phyloP scores from a whole-genome alignment of 2,329 filamentous ascomycete species.

The Stagonosporopsis tanaceti region DNA sequence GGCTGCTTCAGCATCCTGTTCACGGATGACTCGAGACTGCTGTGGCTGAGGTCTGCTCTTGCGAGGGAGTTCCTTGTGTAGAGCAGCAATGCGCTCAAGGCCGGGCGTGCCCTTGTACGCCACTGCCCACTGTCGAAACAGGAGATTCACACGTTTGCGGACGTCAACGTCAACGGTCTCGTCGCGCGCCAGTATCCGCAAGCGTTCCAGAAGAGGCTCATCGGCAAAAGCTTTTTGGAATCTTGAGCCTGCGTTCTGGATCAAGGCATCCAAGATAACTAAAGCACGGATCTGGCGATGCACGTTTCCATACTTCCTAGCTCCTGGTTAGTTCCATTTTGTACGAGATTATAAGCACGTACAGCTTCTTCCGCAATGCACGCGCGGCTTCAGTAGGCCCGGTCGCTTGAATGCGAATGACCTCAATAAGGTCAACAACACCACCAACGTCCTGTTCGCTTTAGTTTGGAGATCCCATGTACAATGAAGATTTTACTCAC shows the following conservation, averaged over 20 bases:
- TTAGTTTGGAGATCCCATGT: neutral
- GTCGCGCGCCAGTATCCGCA: slow-evolving; percentile 87
- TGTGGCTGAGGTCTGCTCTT: slow-evolving; percentile 70
- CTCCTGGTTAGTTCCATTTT: slow-evolving; percentile 22
- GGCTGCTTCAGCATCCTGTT: slow-evolving; percentile 77
- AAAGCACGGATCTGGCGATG: slow-evolving; percentile 91
- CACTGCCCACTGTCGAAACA: slow-evolving; percentile 86
- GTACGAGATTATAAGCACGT: slow-evolving; percentile 42
- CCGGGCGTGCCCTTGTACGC: slow-evolving; percentile 84
- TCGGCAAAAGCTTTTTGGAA: slow-evolving; percentile 91
- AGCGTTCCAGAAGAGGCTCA: slow-evolving; percentile 87
- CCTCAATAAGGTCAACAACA: slow-evolving; percentile 92
- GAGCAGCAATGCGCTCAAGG: slow-evolving; percentile 77
- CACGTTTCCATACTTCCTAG: slow-evolving; percentile 88
- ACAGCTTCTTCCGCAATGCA: slow-evolving; percentile 94
- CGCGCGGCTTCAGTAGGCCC: slow-evolving; percentile 90
- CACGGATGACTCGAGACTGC: slow-evolving; percentile 81
- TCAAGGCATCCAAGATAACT: slow-evolving; percentile 87
- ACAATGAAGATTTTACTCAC: slow-evolving; percentile 19
- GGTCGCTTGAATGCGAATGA: slow-evolving; percentile 85
- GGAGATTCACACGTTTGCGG: slow-evolving; percentile 83
- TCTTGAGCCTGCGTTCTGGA: slow-evolving; percentile 88
- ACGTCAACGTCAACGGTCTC: slow-evolving; percentile 85
- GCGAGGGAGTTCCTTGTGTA: slow-evolving; percentile 76
- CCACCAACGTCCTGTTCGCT: slow-evolving; percentile 71